These are phyloP conservation scores for Stemphylium vesicarium DNA, from an alignment of 2,329 filamentous ascomycete genomes.

Conservation along the genomic window DNA sequence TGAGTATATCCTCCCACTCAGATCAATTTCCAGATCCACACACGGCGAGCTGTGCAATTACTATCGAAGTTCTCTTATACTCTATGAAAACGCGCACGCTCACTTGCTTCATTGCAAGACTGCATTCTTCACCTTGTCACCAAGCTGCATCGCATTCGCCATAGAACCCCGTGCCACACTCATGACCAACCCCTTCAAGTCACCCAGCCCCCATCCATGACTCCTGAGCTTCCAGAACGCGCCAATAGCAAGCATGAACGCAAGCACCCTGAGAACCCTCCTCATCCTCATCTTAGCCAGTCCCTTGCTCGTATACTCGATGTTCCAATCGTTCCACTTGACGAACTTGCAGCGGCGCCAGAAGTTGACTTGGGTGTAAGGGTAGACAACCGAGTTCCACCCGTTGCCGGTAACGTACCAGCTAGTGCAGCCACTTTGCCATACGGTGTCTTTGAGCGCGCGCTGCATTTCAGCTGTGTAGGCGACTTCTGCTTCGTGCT, in stretches of 20 bases:
- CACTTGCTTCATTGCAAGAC: neutral
- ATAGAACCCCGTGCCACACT: conserved; percentile 17
- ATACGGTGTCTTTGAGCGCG: conserved; percentile 60
- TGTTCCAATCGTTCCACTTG: conserved; percentile 61
- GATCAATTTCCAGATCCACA: neutral
- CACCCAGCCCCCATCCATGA: conserved; percentile 29
- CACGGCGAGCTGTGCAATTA: neutral
- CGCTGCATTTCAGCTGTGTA: conserved; percentile 52
- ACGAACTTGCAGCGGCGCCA: conserved; percentile 59
- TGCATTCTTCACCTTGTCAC: conserved; percentile 6
- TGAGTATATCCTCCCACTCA: neutral
- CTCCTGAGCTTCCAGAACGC: conserved; percentile 34
- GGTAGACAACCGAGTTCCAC: conserved; percentile 75
- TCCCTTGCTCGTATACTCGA: conserved; percentile 59
- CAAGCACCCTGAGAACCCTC: conserved; percentile 23
- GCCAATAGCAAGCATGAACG: conserved; percentile 27
- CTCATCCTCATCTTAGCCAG: conserved; percentile 39
- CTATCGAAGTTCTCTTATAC: neutral
- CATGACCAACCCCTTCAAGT: conserved; percentile 24
- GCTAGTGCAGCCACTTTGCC: conserved; percentile 58
- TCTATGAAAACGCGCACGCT: neutral
- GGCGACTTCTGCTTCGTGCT: conserved; percentile 78
- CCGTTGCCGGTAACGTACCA: conserved; percentile 80
- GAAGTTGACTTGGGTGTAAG: conserved; percentile 59
- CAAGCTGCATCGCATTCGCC: conserved; percentile 12